These are phyloP conservation scores for Pseudovirgaria hyperparasitica DNA, from an alignment of 2,329 filamentous ascomycete species.

Conservation along the genomic window DNA sequence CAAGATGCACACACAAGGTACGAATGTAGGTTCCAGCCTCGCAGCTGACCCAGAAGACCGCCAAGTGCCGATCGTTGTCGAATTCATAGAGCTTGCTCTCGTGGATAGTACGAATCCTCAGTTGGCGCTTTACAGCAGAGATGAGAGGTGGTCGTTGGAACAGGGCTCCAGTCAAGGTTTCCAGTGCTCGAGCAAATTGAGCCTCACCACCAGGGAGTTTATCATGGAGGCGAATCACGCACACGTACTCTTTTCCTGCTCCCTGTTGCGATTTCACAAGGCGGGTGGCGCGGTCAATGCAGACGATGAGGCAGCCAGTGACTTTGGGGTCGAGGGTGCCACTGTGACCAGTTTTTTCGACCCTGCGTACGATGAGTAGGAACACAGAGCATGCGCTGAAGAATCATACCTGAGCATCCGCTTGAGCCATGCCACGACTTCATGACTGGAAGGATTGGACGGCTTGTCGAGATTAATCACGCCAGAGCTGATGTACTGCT, in stretches of 20 bases:
- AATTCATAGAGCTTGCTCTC: constrained; percentile 93
- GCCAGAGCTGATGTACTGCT: constrained; percentile 92
- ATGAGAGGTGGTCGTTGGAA: constrained; percentile 97
- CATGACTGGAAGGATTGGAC: constrained; percentile 93
- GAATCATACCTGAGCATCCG: constrained; percentile 67
- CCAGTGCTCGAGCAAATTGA: constrained; percentile 83
- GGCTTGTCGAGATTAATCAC: constrained; percentile 98
- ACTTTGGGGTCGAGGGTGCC: constrained; percentile 98
- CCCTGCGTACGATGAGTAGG: constrained; percentile 32
- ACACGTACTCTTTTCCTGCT: constrained; percentile 98
- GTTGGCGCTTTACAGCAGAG: constrained; percentile 95
- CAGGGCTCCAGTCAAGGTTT: constrained; percentile 89
- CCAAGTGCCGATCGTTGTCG: constrained; percentile 93
- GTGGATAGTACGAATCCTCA: constrained; percentile 95
- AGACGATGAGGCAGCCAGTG: constrained; percentile 88
- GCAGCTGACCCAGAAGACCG: constrained; percentile 98
- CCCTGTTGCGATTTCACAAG: constrained; percentile 98
- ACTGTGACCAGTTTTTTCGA: constrained; percentile 95
- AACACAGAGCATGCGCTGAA: background rate
- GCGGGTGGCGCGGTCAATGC: constrained; percentile 90
- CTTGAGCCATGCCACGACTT: constrained; percentile 99
- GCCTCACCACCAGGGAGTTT: constrained; percentile 87
- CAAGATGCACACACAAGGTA: constrained; percentile 91
- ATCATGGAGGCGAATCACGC: constrained; percentile 88
- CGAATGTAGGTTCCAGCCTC: constrained; percentile 98